phyloP scores from a whole-genome alignment of 2,329 filamentous ascomycete species.

The Arachnomyces sp. region DNA sequence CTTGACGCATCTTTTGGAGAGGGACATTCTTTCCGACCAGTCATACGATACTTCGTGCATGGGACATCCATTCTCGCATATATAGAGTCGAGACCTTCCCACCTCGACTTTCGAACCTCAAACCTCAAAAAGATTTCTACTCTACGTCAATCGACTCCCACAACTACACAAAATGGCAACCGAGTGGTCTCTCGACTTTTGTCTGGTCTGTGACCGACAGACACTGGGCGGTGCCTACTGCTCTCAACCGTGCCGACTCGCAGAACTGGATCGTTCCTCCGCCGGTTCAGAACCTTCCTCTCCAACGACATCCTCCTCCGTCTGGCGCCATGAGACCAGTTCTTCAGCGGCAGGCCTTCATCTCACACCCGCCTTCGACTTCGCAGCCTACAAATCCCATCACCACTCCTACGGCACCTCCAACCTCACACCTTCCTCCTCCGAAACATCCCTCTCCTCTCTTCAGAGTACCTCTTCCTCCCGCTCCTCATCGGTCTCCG shows the following conservation, averaged over 20 bases:
- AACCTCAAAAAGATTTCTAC: too few species aligned
- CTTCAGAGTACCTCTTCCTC: constrained; percentile 59
- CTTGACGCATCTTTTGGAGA: too few species aligned
- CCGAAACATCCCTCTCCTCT: constrained; percentile 76
- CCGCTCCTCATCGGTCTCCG: constrained; percentile 52
- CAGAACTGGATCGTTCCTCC: constrained; percentile 70
- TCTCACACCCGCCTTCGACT: constrained; percentile 69
- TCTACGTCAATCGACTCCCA: not conserved
- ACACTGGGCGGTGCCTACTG: constrained; percentile 78
- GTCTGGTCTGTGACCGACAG: constrained; percentile 87
- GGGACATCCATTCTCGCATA: too few species aligned
- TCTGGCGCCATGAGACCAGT: constrained; percentile 14
- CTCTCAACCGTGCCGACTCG: constrained; percentile 82
- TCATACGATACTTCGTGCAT: too few species aligned
- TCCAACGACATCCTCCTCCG: constrained; percentile 13
- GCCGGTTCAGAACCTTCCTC: constrained; percentile 32
- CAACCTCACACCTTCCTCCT: constrained; percentile 56
- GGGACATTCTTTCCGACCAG: too few species aligned
- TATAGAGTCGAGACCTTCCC: too few species aligned
- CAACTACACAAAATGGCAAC: constrained; percentile 22
- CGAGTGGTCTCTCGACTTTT: constrained; percentile 81
- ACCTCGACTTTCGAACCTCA: too few species aligned
- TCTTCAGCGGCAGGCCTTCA: constrained; percentile 46
- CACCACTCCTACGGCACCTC: constrained; percentile 20
- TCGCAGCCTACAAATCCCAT: constrained; percentile 53